Evolutionary conservation across 164 flowering plant species (phyloP).

Genomic region (Aristolochia fimbriata): DNA sequence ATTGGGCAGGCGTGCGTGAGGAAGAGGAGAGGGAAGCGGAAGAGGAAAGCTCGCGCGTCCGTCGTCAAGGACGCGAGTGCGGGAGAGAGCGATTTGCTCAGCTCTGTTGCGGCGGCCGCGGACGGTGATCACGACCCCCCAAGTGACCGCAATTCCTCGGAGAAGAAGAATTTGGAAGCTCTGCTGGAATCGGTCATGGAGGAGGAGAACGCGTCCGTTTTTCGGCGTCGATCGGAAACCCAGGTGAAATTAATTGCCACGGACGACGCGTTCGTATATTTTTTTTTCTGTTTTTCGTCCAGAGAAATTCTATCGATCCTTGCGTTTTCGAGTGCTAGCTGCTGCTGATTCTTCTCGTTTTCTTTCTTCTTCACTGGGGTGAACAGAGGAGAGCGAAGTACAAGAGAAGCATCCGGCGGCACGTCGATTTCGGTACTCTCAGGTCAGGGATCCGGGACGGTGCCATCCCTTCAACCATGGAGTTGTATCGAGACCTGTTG

Average conservation of each 20-base stretch:
- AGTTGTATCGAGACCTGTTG: slow-evolving; percentile 65
- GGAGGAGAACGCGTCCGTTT: slow-evolving; percentile 35
- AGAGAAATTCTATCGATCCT: too few species aligned
- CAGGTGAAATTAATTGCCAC: slow-evolving; percentile 38
- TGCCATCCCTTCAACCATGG: slow-evolving; percentile 30
- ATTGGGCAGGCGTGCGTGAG: slow-evolving; percentile 21
- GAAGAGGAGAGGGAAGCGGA: slow-evolving; percentile 70
- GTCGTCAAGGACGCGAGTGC: slow-evolving; percentile 10
- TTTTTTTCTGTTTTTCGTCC: too few species aligned
- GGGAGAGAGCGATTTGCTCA: slow-evolving; percentile 43
- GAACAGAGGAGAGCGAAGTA: slow-evolving; percentile 69
- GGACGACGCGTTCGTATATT: too few species aligned
- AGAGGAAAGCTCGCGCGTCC: slow-evolving; percentile 48
- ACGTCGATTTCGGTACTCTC: slow-evolving; percentile 63
- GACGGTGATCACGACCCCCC: slow-evolving; percentile 18
- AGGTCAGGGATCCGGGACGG: slow-evolving; percentile 32
- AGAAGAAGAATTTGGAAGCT: slow-evolving; percentile 17
- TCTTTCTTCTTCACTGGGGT: not conserved
- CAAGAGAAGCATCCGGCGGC: slow-evolving; percentile 51
- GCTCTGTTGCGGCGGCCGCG: slow-evolving; percentile 22
- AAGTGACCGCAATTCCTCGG: slow-evolving; percentile 11
- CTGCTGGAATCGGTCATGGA: slow-evolving; percentile 36
- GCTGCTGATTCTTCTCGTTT: not conserved
- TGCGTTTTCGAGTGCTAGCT: too few species aligned
- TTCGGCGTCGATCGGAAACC: slow-evolving; percentile 50